Base-by-base conservation (phyloP, 495 filamentous ascomycete genomes). In the Penicillium herquei region DNA sequence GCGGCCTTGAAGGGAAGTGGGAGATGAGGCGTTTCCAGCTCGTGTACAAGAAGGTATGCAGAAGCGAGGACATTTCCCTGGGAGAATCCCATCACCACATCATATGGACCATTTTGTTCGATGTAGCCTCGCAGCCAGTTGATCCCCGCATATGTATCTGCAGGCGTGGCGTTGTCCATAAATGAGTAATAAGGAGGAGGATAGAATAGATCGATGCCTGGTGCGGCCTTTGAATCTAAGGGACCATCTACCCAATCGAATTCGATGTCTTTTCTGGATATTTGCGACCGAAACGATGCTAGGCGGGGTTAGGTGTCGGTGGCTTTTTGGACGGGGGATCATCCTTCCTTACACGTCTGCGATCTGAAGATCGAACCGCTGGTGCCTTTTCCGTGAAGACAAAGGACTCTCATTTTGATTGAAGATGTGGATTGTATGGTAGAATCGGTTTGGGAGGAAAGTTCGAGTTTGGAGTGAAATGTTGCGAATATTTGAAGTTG, bases 301-400 rank as follows among this genome's bases (percentile, higher is more conserved):
- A 51, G 39, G 35, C 66, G 59, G 47, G 72, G 55, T 56, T 70
- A 52, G 52, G 40, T 51, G 30, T 52, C 3, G 33, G 13, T 3
- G 2, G 6, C 13, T 31, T 37, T 39, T 30, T 14, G 42, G 8
- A 7, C n/a, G n/a, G 8, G 16, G 12, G 11, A 18, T 16, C 43
- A 39, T 52, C 56, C 10, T 10, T 57, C 64, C 71, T 62, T 59
- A 82, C 85, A 70, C 9, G 82, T 81, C 56, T 87, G 83, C 3
- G 82, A 78, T 53, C 78, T 74, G 64, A 87, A 84, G 52, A 84
- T 83, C 0, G 66, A 53, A 39, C 67, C 76, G 58, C 81, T 86
- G 32, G 84, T 87, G 32, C 83, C 84, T 55, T 77, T 75, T 8
- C 82, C 85, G 63, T 88, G 85, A 14, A 88, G 81, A 54, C 83